Percentiles rank a stretch among this genome's conserved stretches.
Evolutionary conservation across 768 basidiomycete genomes (phyloP).

Genomic region (Krasilnikovozyma curviuscula): DNA sequence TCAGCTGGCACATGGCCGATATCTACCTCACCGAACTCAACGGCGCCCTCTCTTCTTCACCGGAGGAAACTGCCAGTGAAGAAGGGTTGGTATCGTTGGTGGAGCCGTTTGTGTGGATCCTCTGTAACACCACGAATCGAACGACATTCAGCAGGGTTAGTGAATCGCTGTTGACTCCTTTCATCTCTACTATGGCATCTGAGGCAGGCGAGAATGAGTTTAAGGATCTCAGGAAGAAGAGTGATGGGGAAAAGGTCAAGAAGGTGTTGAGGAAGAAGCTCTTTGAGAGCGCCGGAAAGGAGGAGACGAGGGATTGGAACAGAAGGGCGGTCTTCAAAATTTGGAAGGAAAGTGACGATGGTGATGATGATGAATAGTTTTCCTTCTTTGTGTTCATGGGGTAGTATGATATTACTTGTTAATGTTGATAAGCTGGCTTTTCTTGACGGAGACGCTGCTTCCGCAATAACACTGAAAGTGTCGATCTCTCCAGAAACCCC

Average conservation of each 20-base stretch:
- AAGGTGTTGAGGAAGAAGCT: conserved; percentile 41
- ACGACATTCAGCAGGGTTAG: conserved; percentile 57
- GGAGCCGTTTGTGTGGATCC: conserved; percentile 50
- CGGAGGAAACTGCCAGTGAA: background rate
- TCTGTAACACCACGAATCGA: conserved; percentile 44
- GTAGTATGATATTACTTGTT: too few species aligned
- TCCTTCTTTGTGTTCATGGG: too few species aligned
- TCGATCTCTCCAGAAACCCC: too few species aligned
- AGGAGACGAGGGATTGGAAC: conserved; percentile 56
- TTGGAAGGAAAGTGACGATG: conserved; percentile 42
- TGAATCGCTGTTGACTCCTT: conserved; percentile 44
- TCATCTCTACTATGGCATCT: conserved; percentile 20
- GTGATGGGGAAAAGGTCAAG: conserved; percentile 26
- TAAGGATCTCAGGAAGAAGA: background rate
- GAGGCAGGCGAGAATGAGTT: background rate
- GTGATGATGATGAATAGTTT: conserved; percentile 23
- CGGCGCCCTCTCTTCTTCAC: conserved; percentile 25
- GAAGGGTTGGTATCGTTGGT: conserved; percentile 34
- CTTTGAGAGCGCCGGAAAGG: conserved; percentile 54
- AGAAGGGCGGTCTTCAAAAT: conserved; percentile 64
- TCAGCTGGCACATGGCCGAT: too few species aligned
- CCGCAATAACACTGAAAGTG: too few species aligned
- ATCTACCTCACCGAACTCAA: conserved; percentile 80
- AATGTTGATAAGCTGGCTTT: too few species aligned
- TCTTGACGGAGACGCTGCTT: too few species aligned